Evolutionary conservation across 345 rosid genomes (phyloP).

Genomic region (Aethionema arabicum): DNA sequence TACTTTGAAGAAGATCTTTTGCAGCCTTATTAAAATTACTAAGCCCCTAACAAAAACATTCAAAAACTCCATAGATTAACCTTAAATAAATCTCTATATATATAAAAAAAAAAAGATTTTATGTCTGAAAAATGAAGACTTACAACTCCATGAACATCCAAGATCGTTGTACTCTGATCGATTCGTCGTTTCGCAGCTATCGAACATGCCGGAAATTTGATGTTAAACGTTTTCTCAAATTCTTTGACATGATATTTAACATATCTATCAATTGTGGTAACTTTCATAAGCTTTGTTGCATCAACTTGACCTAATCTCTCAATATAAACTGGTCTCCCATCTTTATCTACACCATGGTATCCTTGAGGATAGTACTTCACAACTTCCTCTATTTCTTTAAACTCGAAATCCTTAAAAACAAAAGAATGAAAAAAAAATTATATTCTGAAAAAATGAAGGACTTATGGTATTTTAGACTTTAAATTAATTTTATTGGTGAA

Average conservation of each 20-base stretch:
- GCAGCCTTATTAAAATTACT: slow-evolving; percentile 77
- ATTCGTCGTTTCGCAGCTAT: slow-evolving; percentile 71
- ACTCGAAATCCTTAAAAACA: slow-evolving; percentile 63
- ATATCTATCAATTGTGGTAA: slow-evolving; percentile 73
- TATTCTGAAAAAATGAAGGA: neutral
- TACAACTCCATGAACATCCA: slow-evolving; percentile 97
- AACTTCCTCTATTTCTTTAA: slow-evolving; percentile 69
- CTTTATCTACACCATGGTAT: slow-evolving; percentile 91
- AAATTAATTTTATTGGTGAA: no score
- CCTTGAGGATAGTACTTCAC: slow-evolving; percentile 84
- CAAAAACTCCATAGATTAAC: neutral
- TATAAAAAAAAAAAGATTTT: no score
- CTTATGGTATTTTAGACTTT: no score
- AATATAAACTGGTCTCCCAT: slow-evolving; percentile 77
- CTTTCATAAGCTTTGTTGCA: slow-evolving; percentile 75
- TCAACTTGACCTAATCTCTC: slow-evolving; percentile 85
- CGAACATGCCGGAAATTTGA: slow-evolving; percentile 80
- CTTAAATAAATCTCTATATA: neutral
- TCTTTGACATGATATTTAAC: slow-evolving; percentile 82
- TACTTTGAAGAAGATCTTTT: slow-evolving; percentile 63
- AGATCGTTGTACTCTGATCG: slow-evolving; percentile 88
- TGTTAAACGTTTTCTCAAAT: slow-evolving; percentile 74
- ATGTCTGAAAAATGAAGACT: slow-evolving; percentile 24
- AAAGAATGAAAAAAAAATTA: slow-evolving; percentile 9
- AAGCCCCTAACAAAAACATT: slow-evolving; percentile 51